A percentile compares a stretch with the other conserved stretches of the same genome.
phyloP scores from a whole-genome alignment of 345 rosid species.

The Eucalyptus curtisii region DNA sequence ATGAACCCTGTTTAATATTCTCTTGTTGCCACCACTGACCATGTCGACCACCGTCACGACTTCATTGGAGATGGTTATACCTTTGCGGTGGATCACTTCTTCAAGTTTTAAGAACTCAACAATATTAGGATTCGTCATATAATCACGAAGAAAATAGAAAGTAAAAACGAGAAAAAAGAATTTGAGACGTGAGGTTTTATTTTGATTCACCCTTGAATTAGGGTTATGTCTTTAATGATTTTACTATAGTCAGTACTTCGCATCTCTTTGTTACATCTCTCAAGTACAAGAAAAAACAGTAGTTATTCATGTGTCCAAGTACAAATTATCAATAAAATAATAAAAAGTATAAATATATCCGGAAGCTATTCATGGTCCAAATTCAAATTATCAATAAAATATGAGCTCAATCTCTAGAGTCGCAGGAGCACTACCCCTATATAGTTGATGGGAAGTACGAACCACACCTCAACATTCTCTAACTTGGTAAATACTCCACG shows the following conservation, averaged over 20 bases:
- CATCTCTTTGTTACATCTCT: background rate
- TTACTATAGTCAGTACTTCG: background rate
- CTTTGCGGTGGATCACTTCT: background rate
- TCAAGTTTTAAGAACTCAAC: background rate
- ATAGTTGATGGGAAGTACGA: background rate
- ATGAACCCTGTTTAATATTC: background rate
- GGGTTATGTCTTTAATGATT: background rate
- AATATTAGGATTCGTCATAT: background rate
- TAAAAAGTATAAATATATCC: too few relatives aligned
- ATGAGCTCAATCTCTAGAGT: background rate
- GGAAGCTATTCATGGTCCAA: background rate
- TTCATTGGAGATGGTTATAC: background rate
- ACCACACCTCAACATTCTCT: background rate
- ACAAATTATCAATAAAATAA: too few relatives aligned
- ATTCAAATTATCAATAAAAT: background rate
- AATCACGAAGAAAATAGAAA: background rate
- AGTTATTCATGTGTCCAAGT: background rate
- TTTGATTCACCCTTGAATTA: background rate
- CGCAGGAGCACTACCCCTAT: accelerated
- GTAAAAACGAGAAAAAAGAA: background rate
- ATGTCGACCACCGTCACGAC: background rate
- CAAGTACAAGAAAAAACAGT: background rate
- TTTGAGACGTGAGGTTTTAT: background rate
- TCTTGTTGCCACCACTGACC: background rate
- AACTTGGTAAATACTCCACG: background rate